Conservation (phyloP, 306 rosid species). For the Pachyrhizus erosus region DNA sequence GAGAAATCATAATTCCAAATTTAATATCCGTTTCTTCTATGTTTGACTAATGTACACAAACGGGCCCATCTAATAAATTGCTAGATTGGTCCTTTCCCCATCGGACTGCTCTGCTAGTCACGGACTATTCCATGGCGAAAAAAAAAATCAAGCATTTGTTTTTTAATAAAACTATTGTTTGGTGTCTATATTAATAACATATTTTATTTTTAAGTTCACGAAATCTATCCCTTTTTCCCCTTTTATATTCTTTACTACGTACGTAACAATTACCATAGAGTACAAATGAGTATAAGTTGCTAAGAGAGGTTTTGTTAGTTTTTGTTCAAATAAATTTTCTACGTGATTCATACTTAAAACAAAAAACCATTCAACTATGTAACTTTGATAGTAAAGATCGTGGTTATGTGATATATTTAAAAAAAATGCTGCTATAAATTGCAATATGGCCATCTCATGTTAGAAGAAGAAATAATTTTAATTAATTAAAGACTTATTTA, state of each 20-base stretch:
- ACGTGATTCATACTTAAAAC: background rate
- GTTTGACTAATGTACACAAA: background rate
- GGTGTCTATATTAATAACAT: background rate
- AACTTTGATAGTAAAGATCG: background rate
- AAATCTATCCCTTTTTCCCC: background rate
- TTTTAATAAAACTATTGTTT: background rate
- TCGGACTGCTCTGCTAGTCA: background rate
- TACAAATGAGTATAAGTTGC: background rate
- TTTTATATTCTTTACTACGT: background rate
- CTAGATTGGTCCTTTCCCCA: background rate
- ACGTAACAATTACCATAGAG: background rate
- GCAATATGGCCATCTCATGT: background rate
- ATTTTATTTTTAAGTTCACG: background rate
- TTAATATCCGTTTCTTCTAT: background rate
- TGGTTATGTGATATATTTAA: background rate
- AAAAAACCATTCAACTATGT: background rate
- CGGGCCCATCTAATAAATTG: background rate
- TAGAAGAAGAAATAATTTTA: background rate
- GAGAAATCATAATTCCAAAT: background rate
- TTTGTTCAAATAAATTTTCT: background rate
- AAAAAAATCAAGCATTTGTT: background rate
- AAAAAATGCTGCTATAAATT: background rate
- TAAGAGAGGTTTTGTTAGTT: background rate
- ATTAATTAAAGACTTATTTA: background rate
- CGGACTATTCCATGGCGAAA: background rate